Evolutionary conservation across 352 stramenopile species (phyloP).

Genomic region (Globisporangium iwayamae): DNA sequence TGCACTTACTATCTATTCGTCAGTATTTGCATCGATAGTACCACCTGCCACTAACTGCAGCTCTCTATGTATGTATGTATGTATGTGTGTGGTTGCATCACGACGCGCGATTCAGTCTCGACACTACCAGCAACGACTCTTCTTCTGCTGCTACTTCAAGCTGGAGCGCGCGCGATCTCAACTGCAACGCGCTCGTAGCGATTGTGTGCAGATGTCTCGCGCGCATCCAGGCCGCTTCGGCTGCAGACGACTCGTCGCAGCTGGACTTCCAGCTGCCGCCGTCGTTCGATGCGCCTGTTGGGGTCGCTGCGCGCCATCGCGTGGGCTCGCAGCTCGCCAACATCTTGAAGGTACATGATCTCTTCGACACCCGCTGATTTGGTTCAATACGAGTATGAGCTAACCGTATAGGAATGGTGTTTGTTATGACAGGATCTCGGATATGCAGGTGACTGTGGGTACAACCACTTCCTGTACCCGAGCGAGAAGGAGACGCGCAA

Average conservation of each 20-base stretch:
- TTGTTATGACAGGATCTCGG: constrained; percentile 51
- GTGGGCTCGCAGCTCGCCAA: constrained; percentile 68
- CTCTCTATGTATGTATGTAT: no score
- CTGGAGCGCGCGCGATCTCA: constrained; percentile 29
- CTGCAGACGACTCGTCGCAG: constrained; percentile 15
- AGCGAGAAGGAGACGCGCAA: constrained; percentile 75
- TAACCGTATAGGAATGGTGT: neutral
- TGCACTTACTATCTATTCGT: constrained; percentile 9
- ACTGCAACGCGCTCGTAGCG: constrained; percentile 38
- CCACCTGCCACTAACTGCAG: neutral
- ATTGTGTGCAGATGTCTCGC: constrained; percentile 46
- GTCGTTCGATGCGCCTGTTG: constrained; percentile 25
- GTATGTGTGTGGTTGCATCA: neutral
- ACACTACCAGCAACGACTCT: neutral
- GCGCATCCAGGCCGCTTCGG: constrained; percentile 24
- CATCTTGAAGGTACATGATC: constrained; percentile 55
- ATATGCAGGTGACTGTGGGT: constrained; percentile 81
- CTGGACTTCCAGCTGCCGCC: constrained; percentile 26
- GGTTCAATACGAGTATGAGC: neutral
- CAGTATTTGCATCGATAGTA: no score
- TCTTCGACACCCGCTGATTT: neutral
- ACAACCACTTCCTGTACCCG: constrained; percentile 89
- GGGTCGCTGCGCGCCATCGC: constrained; percentile 72
- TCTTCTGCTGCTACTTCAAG: constrained; percentile 4
- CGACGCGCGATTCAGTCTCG: constrained; percentile 2